Base-by-base conservation (phyloP, 345 rosid species). In the Hevea brasiliensis region DNA sequence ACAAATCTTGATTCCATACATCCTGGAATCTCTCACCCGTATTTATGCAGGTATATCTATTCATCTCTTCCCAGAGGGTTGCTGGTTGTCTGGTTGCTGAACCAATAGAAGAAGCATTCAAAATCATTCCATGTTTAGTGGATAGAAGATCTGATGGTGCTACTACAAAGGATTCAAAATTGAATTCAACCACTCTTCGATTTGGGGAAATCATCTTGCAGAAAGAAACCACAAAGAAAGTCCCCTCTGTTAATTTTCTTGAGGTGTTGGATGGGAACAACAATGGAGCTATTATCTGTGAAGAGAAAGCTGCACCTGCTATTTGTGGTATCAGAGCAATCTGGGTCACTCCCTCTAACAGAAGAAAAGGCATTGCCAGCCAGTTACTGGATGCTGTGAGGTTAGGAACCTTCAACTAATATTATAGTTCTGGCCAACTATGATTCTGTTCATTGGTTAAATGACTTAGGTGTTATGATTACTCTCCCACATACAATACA, bases 321-420 rank as follows among this genome's bases (percentile, higher is more conserved):
- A 59, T 83, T 20, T 95, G 97, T 56, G 98, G 99, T 67, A 72
- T 95, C 32, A 84, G 99, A 84, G 99, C 93, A 4, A 81, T 92
- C 54, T 92, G 99, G 99, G 94, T 92, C 65, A 77, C 94, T 70
- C 96, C 97, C 45, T 84, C 85, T 54, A 88, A 89, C 79, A 85
- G 98, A 84, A 87, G 92, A 81, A 90, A 87, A 81, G 83, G 84
- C 70, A 76, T 92, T 67, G 99, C 98, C 6, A 88, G 82, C 41
- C 81, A 51, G 24, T 87, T 95, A 63, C 87, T 95, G 9, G 93
- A 95, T 59, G 92, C 90, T 61, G 83, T 77, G n/a, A 87, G 97
- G 98, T 90, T 84, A 75, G 56, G 9, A 12, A 6, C 67, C 53
- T 73, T 44, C 44, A 18, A 37, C 55, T 27, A 53, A 35, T 8